Conservation (phyloP, 768 basidiomycete genomes). For the Lentinula sp. region DNA sequence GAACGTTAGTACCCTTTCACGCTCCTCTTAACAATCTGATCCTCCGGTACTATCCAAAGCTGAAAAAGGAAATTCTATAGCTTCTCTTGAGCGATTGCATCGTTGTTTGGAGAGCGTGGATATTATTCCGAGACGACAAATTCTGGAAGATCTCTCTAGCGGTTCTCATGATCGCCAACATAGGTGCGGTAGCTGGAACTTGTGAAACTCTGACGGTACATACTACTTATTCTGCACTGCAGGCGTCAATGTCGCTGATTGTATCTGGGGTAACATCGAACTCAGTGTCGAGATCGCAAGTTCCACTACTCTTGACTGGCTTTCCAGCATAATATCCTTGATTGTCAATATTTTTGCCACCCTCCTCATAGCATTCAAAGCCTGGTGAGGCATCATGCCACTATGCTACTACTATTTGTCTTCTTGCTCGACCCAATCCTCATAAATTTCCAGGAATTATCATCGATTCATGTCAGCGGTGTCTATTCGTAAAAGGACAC, state of each 20-base stretch:
- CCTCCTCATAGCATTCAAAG: not conserved
- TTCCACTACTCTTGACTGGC: not conserved
- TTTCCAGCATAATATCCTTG: not conserved
- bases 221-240: no score
- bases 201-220: no score
- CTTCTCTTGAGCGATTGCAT: not conserved
- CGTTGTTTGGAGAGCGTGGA: not conserved
- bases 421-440: not conserved
- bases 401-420: not conserved
- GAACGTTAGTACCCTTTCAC: not conserved
- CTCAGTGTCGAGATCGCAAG: not conserved
- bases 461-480: not conserved
- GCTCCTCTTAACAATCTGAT: not conserved
- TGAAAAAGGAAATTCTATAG: not conserved
- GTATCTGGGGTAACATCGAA: not conserved
- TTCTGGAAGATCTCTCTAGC: not conserved
- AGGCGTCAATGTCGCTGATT: not conserved
- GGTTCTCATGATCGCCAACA: not conserved
- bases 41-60: no score
- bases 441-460: not conserved
- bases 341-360: not conserved
- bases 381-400: not conserved
- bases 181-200: not conserved
- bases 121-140: not conserved
- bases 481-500: not conserved